phyloP scores from a whole-genome alignment of 139 green algal genomes.

The Chlorella vulgaris region DNA sequence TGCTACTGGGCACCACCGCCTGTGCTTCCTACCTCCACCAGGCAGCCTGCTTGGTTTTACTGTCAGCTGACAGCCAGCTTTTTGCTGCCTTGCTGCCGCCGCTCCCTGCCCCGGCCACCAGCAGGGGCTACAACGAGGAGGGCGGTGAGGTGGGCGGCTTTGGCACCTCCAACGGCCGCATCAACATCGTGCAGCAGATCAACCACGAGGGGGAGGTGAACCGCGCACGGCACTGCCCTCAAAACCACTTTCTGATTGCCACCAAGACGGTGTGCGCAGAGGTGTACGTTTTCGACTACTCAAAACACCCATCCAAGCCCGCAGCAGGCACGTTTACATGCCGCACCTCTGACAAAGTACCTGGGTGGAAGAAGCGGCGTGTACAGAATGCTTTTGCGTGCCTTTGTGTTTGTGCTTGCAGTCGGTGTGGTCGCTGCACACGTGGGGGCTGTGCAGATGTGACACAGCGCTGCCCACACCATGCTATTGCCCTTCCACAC shows the following conservation, averaged over 20 bases:
- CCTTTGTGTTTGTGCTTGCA: too few species aligned
- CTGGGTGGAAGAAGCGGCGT: neutral
- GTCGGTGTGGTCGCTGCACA: neutral
- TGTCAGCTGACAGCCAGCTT: neutral
- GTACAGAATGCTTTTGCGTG: too few species aligned
- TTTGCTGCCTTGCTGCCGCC: neutral
- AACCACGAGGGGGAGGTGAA: conserved; percentile 99
- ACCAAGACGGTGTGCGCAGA: conserved; percentile 94
- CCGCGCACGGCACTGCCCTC: conserved; percentile 71
- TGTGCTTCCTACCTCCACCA: too few species aligned
- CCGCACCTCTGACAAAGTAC: too few species aligned
- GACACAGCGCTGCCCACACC: neutral
- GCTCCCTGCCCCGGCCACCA: neutral
- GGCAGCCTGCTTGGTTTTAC: too few species aligned
- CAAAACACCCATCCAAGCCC: conserved; percentile 94
- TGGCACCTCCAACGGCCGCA: conserved; percentile 69
- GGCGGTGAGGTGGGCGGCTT: conserved; percentile 91
- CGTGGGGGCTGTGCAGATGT: neutral
- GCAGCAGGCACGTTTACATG: conserved; percentile 39
- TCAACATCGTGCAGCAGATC: conserved; percentile 94
- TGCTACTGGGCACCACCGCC: too few species aligned
- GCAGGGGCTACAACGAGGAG: conserved; percentile 91
- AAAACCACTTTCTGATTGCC: conserved; percentile 95
- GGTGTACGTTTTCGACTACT: conserved; percentile 98
- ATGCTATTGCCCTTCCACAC: neutral